Conservation (phyloP, 208 protist genomes). For the Acanthamoeba lugdunensis region DNA sequence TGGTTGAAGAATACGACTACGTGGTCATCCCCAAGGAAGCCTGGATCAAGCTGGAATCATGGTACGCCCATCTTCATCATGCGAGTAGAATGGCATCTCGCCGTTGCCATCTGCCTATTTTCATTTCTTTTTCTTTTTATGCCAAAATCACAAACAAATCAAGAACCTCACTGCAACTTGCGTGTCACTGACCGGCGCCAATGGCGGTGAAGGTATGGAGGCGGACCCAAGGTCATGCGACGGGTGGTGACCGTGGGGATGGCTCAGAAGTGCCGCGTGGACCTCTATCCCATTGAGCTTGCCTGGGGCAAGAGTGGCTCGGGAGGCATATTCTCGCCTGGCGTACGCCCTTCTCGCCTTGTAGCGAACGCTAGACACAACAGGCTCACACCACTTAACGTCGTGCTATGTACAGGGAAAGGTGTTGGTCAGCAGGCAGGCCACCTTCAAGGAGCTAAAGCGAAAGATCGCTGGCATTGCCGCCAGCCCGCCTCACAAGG, state of each 20-base stretch:
- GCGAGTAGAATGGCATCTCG: background rate
- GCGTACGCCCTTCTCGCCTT: background rate
- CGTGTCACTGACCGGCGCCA: background rate
- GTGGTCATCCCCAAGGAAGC: constrained; percentile 11
- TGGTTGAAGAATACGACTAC: constrained; percentile 48
- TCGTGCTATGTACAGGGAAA: background rate
- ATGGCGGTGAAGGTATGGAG: background rate
- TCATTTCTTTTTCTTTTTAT: background rate
- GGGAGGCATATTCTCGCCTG: background rate
- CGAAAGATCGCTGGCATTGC: background rate
- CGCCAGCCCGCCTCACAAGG: constrained; percentile 37
- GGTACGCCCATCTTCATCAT: background rate
- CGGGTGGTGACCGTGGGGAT: constrained; percentile 23
- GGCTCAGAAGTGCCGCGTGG: constrained; percentile 10
- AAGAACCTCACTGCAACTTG: background rate
- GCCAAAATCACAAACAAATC: background rate
- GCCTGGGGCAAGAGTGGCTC: background rate
- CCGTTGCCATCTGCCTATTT: too few species aligned
- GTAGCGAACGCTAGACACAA: background rate
- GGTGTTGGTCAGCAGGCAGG: background rate
- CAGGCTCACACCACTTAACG: background rate
- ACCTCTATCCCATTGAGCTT: constrained; percentile 32
- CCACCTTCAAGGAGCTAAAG: constrained; percentile 37
- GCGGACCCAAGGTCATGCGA: background rate
- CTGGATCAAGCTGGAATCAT: constrained; percentile 20